Percentiles rank a stretch among this genome's conserved stretches.
These are phyloP conservation scores for Verticillium longisporum DNA, from an alignment of 2,329 filamentous ascomycete species.

Conservation along the genomic window DNA sequence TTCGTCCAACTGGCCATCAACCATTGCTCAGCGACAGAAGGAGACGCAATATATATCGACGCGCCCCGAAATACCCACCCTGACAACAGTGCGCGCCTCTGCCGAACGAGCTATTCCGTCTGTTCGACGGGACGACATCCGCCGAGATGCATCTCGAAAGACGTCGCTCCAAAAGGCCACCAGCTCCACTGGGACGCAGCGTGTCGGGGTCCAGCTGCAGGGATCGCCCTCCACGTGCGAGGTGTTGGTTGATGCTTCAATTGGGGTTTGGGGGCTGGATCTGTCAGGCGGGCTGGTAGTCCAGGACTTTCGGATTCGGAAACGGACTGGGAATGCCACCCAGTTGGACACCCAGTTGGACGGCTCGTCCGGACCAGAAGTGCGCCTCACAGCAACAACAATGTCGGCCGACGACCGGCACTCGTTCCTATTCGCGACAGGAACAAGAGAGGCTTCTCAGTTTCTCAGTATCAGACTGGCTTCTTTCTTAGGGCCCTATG, in stretches of 20 bases:
- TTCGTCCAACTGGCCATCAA: not conserved
- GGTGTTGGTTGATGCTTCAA: not conserved
- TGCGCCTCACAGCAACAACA: not conserved
- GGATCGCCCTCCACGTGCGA: not conserved
- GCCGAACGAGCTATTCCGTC: not conserved
- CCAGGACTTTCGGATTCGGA: not conserved
- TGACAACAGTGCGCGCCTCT: not conserved
- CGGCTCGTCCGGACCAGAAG: not conserved
- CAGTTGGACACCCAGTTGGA: too few species aligned
- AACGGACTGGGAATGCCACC: not conserved
- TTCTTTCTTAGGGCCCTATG: not conserved
- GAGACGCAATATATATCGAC: not conserved
- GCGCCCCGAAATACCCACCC: not conserved
- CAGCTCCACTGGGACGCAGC: not conserved
- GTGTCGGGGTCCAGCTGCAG: not conserved
- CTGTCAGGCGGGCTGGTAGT: not conserved
- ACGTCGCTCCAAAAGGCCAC: not conserved
- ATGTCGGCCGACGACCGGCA: not conserved
- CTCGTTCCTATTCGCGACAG: not conserved
- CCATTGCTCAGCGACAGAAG: not conserved
- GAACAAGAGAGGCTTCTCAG: not conserved
- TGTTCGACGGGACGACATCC: constrained; percentile 12
- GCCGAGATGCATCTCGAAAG: constrained; percentile 17
- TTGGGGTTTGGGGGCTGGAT: not conserved
- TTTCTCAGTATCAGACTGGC: not conserved